Evolutionary conservation across 2,329 filamentous ascomycete genomes (phyloP).

Genomic region (Fusarium sp.): DNA sequence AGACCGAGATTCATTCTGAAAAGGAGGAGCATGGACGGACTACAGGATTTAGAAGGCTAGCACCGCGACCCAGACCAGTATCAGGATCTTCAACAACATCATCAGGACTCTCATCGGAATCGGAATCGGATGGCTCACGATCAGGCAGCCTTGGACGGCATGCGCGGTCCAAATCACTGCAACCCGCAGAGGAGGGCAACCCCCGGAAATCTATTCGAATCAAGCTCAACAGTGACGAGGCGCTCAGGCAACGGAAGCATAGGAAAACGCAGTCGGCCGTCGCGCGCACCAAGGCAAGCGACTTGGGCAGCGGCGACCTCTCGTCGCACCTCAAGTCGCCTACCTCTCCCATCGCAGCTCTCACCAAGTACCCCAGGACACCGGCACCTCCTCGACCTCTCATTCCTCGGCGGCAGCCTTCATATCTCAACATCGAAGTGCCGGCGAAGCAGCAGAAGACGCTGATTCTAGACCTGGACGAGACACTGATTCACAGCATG

Average conservation of each 20-base stretch:
- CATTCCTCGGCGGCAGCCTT: conserved; percentile 89
- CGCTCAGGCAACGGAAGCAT: conserved; percentile 78
- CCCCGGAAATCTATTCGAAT: conserved; percentile 89
- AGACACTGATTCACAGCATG: conserved; percentile 98
- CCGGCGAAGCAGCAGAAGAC: conserved; percentile 82
- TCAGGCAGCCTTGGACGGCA: conserved; percentile 57
- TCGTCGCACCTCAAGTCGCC: conserved; percentile 93
- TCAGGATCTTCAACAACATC: conserved; percentile 60
- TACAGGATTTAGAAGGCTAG: conserved; percentile 44
- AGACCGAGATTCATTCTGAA: conserved; percentile 40
- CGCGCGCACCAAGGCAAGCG: conserved; percentile 55
- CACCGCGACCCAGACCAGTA: conserved; percentile 43
- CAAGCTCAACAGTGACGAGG: conserved; percentile 86
- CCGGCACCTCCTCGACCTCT: conserved; percentile 90
- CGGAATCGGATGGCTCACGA: conserved; percentile 68
- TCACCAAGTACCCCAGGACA: conserved; percentile 91
- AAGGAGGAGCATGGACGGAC: conserved; percentile 45
- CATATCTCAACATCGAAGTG: conserved; percentile 77
- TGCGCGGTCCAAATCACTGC: conserved; percentile 72
- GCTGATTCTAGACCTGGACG: conserved; percentile 93
- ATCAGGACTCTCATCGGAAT: conserved; percentile 77
- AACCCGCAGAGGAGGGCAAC: conserved; percentile 70
- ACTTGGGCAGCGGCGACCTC: conserved; percentile 61
- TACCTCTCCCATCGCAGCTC: conserved; percentile 80
- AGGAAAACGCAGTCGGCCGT: conserved; percentile 68